Evolutionary conservation across 345 rosid species (phyloP), one percentile per base, ranked within the genome.

Genomic region (Brassica cretica): DNA sequence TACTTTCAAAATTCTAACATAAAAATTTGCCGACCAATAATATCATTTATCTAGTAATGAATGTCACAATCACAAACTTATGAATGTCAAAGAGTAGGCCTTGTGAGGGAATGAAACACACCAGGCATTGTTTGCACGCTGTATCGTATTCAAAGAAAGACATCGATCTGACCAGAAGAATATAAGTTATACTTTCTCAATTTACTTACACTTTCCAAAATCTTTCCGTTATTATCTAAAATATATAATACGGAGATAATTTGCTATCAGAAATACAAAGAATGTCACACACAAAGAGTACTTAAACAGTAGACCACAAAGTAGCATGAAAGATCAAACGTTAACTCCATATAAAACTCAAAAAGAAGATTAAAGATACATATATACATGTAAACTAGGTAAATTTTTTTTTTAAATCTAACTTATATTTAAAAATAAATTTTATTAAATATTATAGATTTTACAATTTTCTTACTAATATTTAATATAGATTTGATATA

Each of bases 221-320:
- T 87, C 82, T 83, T 86, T 71, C 99, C 98, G 37, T 56, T 75
- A 32, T 82, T 84, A 55, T 89, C 88, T 44, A 76, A 35, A 79
- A 5, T 32, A 32, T 67, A 91, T 74, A 51, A 95, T 83, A 24
- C 99, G 94, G 81, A 91, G 99, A 87, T 95, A n/a, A 96, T 80
- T 93, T 93, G 85, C 87, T 88, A 85, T 95, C 98, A 29, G 99
- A 91, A 75, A 95, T 82, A 82, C 27, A 6, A 62, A 64, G 53
- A 74, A 68, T 16, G 55, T 44, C 67, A 35, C 24, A 51, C 24
- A 64, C 10, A 5, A 5, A 46, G 70, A 64, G 19, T 64, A 64
- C 76, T 58, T 39, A n/a, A 14, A 49, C 55, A 5, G 15, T 49
- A 12, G 15, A 44, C 53, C 12, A 9, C 63, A 66, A 35, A 64